Base-by-base conservation (phyloP, 768 basidiomycete genomes). In the Termitomyces eurrhizus region DNA sequence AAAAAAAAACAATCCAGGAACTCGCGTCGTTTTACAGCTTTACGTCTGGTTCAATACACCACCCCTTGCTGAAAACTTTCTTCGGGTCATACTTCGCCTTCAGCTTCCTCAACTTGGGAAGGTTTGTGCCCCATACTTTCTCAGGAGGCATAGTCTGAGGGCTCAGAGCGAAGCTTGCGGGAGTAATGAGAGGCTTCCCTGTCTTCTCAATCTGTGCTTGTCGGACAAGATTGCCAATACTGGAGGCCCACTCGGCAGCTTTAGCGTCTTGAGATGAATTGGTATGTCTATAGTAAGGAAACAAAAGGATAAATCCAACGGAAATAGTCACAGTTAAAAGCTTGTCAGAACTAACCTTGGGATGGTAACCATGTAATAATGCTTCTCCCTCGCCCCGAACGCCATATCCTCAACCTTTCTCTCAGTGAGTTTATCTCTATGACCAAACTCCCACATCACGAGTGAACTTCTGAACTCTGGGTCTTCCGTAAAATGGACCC, bases 81-180 rank as follows among this genome's bases (percentile, higher is more conserved):
- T 63, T 66, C 18, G 73, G 73, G 55, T 75, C 73, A 58, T 72
- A 75, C 58, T 69, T 69, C 0, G 66, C 64, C 63, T 74, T 74
- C 37, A 71, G 29, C 56, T 62, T 66, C 26, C 66, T 61, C 52
- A 72, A 57, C 24, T 66, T 62, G 24, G 65, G 62, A 33, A 72
- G 63, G 56, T 71, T 68, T 7, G 45, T 59, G 16, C 70, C 72
- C 56, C 66, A 73, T 1, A 73, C 69, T n/a, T 68, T 68, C 49
- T 67, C 68, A 4, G 66, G 57, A 39, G 64, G 35, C 64, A 62
- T 54, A 69, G 42, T 57, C 60, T 70, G 8, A 69, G 35, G 46
- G 49, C 9, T 33, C 8, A 33, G 18, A 33, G 29, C 49, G 18
- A 50, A 52, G 58, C 8, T 53, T 52, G 14, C 57, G 55, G 50